Evolutionary conservation across 345 rosid species (phyloP).

Genomic region (Reutealis trisperma): DNA sequence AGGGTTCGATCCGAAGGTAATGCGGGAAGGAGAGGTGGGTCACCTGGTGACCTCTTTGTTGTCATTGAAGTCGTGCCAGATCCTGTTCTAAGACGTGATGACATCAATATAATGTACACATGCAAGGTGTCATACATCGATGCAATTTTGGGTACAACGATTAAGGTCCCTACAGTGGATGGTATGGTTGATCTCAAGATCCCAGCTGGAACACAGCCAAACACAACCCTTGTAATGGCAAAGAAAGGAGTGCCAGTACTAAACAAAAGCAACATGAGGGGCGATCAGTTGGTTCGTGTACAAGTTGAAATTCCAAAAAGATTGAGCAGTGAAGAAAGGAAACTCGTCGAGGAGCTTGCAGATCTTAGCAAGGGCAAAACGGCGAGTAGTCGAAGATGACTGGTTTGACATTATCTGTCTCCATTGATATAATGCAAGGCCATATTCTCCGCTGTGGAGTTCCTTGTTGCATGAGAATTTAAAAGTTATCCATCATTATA

Average conservation of each 20-base stretch:
- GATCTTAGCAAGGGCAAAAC: slow-evolving; percentile 87
- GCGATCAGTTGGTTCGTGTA: slow-evolving; percentile 94
- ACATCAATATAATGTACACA: slow-evolving; percentile 76
- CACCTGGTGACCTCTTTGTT: slow-evolving; percentile 89
- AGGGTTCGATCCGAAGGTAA: slow-evolving; percentile 95
- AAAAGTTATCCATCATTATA: not conserved
- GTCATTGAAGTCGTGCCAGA: slow-evolving; percentile 83
- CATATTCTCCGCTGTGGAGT: not conserved
- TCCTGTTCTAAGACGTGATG: slow-evolving; percentile 80
- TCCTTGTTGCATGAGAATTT: not conserved
- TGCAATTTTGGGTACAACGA: slow-evolving; percentile 84
- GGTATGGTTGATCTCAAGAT: slow-evolving; percentile 92
- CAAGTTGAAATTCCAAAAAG: slow-evolving; percentile 97
- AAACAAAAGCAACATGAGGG: slow-evolving; percentile 87
- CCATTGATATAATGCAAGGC: not conserved
- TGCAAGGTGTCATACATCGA: slow-evolving; percentile 90
- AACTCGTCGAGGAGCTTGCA: slow-evolving; percentile 83
- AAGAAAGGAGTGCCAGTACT: slow-evolving; percentile 90
- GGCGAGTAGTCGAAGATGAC: slow-evolving; percentile 48
- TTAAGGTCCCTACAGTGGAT: slow-evolving; percentile 93
- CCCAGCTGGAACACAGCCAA: slow-evolving; percentile 93
- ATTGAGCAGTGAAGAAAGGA: slow-evolving; percentile 82
- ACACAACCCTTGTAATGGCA: slow-evolving; percentile 90
- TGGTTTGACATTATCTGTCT: not conserved
- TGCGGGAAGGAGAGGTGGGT: slow-evolving; percentile 90